Conservation (phyloP, 176 grass and related monocot genomes). For the Themeda triandra region DNA sequence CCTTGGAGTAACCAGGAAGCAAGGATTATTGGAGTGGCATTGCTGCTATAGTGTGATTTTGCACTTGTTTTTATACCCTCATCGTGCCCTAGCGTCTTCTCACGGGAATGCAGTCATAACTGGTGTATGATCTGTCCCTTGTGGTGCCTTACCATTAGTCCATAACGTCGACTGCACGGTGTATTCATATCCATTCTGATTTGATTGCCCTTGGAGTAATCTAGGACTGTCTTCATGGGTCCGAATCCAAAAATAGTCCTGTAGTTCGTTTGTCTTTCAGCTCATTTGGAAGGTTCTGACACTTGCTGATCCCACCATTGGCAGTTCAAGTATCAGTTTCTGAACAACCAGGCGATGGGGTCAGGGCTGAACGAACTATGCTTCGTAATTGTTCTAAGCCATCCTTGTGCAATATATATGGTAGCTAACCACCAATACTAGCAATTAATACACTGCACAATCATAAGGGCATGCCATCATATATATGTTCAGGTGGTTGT, state of each 20-base stretch:
- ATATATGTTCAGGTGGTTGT: conserved; percentile 28
- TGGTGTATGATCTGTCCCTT: not conserved
- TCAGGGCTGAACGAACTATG: conserved; percentile 5
- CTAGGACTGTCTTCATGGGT: not conserved
- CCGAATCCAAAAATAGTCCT: conserved; percentile 4
- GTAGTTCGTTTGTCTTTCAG: not conserved
- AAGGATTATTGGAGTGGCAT: too few species aligned
- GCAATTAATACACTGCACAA: not conserved
- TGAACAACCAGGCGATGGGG: conserved; percentile 43
- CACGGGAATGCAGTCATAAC: not conserved
- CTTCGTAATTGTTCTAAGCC: not conserved
- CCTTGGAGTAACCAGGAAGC: too few species aligned
- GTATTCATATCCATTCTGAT: not conserved
- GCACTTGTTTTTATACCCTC: not conserved
- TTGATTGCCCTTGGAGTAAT: not conserved
- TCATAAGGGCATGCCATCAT: not conserved
- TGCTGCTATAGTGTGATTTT: not conserved
- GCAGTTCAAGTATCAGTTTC: conserved; percentile 45
- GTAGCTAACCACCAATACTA: conserved; percentile 33
- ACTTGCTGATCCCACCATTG: conserved; percentile 14
- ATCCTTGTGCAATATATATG: not conserved
- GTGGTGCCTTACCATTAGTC: not conserved
- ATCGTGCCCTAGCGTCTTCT: not conserved
- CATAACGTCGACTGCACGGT: not conserved
- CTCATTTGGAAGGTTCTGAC: conserved; percentile 1